A percentile compares a stretch with the other conserved stretches of the same genome.
Evolutionary conservation across 805 yeast species (phyloP).

Genomic region (Cyberlindnera mississippiensis): DNA sequence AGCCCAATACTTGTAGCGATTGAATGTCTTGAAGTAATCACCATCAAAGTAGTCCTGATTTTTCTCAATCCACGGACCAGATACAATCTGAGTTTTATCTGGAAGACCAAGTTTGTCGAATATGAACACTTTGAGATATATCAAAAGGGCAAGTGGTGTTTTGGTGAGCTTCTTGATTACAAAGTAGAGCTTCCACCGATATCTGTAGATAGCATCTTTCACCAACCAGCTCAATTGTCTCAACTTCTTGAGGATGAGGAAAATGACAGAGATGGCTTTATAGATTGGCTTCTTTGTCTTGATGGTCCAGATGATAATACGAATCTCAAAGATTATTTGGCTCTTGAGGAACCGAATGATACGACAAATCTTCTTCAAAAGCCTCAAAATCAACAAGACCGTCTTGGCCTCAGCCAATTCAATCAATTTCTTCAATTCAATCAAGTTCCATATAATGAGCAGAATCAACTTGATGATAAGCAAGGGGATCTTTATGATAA

Average conservation of each 20-base stretch:
- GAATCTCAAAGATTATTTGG: slow-evolving; percentile 12
- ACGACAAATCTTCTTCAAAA: slow-evolving; percentile 13
- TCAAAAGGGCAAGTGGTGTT: slow-evolving; percentile 12
- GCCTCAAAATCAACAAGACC: slow-evolving; percentile 10
- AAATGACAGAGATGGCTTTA: slow-evolving; percentile 11
- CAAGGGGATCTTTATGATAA: slow-evolving; percentile 15
- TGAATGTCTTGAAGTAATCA: slow-evolving; percentile 19
- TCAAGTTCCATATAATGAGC: slow-evolving; percentile 18
- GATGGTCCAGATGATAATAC: slow-evolving; percentile 12
- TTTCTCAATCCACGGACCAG: slow-evolving; percentile 7
- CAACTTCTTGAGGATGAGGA: slow-evolving; percentile 18
- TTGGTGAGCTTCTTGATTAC: slow-evolving; percentile 12
- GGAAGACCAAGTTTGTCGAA: slow-evolving; percentile 17
- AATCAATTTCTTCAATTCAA: slow-evolving; percentile 18
- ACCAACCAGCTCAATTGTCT: slow-evolving; percentile 21
- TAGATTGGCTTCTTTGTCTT: slow-evolving; percentile 14
- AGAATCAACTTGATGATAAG: slow-evolving; percentile 16
- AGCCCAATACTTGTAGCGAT: slow-evolving; percentile 8
- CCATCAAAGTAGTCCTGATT: slow-evolving; percentile 21
- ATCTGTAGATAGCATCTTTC: slow-evolving; percentile 21
- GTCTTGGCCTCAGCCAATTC: slow-evolving; percentile 17
- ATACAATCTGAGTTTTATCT: slow-evolving; percentile 9
- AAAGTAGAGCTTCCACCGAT: slow-evolving; percentile 22
- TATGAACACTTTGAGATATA: slow-evolving; percentile 16
- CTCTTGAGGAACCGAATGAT: slow-evolving; percentile 13